Evolutionary conservation across 345 rosid genomes (phyloP).

Genomic region (Syzygium aromaticum): DNA sequence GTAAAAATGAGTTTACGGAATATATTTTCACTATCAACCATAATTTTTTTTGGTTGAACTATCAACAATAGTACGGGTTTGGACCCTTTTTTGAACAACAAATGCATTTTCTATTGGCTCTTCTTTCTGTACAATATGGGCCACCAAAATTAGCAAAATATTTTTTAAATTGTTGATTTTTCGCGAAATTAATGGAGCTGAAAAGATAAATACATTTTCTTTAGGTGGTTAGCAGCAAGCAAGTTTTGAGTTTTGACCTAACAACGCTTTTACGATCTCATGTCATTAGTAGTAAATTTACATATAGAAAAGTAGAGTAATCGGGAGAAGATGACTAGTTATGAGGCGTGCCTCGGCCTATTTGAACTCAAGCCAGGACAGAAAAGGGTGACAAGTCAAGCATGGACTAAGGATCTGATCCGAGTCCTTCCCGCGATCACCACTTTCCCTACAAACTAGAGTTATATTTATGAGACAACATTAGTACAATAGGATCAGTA

Average conservation of each 20-base stretch:
- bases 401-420: background rate
- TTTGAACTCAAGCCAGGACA: background rate
- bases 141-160: background rate
- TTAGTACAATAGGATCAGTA: background rate
- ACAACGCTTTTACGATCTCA: background rate
- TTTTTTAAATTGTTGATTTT: background rate
- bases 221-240: background rate
- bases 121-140: background rate
- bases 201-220: background rate
- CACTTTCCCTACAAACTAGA: background rate
- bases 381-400: background rate
- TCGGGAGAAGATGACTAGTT: background rate
- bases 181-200: fast-evolving
- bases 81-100: background rate
- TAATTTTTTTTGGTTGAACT: background rate
- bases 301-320: background rate
- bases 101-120: background rate
- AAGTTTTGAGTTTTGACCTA: background rate
- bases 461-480: background rate
- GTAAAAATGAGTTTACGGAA: background rate
- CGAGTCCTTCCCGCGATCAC: background rate
- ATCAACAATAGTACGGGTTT: background rate
- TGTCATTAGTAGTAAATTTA: background rate
- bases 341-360: fast-evolving
- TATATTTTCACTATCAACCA: background rate